Base-by-base conservation (phyloP, 1,284 basidiomycete species). In the Cutaneotrichosporon sp. region DNA sequence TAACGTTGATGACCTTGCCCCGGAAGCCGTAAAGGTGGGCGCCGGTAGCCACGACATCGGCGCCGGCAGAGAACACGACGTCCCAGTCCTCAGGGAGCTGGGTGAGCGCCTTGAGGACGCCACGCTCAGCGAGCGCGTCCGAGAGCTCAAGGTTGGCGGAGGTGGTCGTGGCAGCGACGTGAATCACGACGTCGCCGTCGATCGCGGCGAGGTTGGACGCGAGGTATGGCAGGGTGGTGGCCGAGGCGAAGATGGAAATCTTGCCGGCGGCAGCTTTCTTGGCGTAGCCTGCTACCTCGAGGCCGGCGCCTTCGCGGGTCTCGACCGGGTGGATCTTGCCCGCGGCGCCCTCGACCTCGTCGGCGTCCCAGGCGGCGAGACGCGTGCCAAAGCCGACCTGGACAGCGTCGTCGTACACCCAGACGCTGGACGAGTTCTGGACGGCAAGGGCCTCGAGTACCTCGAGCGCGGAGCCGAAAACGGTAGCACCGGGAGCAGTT, bases 231-330 rank as follows among this genome's bases (percentile, higher is more conserved):
- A 93, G 79, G 15, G 61, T 79, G 75, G 8, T 55, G 38, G 70
- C 66, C 9, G 71, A 65, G 17, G 71, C 72, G 50, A 77, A 75
- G 33, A 77, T 69, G 20, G 66, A 61, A 56, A 76, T 60, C 51
- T 63, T 62, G 51, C 62, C 68, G n/a, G 43, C 22, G 20, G 84
- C 83, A 60, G 88, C 83, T 65, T 74, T 74, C 17, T 60, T 60
- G 40, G 70, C 61, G 57, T 89, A 82, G 15, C 91, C 91, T 37
- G 89, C 83, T 56, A 96, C 78, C 65, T 83, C 83, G 52, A 90
- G 76, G 15, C 91, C 91, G 18, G 91, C 90, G 45, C 91, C 91
- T 15, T 85, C 80, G 54, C 91, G 80, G n/a, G 88, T 90, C 77
- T 94, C 90, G 51, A 92, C 77, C 51, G 81, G 76, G 55, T 87